A percentile compares a stretch with the other conserved stretches of the same genome.
These are phyloP conservation scores for Botrytis fabae DNA, from an alignment of 2,329 filamentous ascomycete genomes.

Conservation along the genomic window DNA sequence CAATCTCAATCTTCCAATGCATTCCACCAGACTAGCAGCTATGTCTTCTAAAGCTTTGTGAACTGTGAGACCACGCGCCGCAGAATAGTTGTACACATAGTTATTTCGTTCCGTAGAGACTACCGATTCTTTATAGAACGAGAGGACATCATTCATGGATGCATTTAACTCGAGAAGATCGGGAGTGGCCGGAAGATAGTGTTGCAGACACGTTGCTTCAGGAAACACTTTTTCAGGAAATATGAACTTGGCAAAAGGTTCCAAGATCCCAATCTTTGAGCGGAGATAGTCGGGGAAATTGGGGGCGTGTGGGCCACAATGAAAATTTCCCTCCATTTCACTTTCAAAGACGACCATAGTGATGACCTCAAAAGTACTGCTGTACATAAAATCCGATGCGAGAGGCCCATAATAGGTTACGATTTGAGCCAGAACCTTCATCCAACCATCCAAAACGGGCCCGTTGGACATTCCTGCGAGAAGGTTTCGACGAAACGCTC, in stretches of 20 bases:
- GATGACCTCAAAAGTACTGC: not conserved
- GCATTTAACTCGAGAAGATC: not conserved
- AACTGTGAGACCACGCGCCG: not conserved
- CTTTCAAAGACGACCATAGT: not conserved
- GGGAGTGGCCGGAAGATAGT: not conserved
- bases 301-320: not conserved
- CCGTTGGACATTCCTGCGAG: not conserved
- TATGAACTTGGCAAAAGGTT: too few relatives aligned
- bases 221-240: not conserved
- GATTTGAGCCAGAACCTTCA: not conserved
- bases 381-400: not conserved
- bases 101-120: not conserved
- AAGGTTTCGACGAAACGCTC: not conserved
- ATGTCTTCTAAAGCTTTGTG: not conserved
- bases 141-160: not conserved
- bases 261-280: not conserved
- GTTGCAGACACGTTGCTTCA: not conserved
- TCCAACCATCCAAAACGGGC: not conserved
- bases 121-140: not conserved
- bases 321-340: not conserved
- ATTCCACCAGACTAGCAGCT: not conserved
- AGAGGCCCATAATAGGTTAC: not conserved
- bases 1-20: not conserved
- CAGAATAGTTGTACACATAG: not conserved
- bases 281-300: not conserved